Percentiles rank a stretch among this genome's conserved stretches.
Conservation (phyloP, 2,329 filamentous ascomycete species). For the Myriosclerotinia duriaeana region DNA sequence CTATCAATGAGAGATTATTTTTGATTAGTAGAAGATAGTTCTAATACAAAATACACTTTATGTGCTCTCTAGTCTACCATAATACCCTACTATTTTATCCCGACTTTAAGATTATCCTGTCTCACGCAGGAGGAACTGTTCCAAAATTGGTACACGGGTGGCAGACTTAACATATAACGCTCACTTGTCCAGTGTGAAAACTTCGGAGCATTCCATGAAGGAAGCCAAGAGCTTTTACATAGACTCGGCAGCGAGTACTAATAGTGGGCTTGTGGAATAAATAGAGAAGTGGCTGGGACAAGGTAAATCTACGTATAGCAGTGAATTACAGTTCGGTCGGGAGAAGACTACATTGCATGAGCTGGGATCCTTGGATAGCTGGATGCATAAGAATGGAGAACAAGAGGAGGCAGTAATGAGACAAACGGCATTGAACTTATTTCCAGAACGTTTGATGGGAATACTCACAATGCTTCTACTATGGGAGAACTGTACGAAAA, state of each 20-base stretch:
- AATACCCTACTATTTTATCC: slow-evolving; percentile 39
- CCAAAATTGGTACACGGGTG: slow-evolving; percentile 30
- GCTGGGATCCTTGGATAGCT: not conserved
- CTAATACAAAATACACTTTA: slow-evolving; percentile 46
- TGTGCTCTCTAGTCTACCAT: slow-evolving; percentile 45
- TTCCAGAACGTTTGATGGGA: not conserved
- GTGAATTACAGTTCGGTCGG: not conserved
- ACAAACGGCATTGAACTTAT: slow-evolving; percentile 1
- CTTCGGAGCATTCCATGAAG: not conserved
- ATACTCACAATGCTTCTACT: no score
- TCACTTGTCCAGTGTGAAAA: not conserved
- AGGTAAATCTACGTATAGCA: not conserved
- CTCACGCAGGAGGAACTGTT: slow-evolving; percentile 47
- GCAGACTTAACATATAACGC: not conserved
- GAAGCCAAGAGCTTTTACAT: slow-evolving; percentile 12
- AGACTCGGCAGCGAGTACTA: not conserved
- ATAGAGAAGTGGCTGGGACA: slow-evolving; percentile 5
- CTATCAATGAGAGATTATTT: no score
- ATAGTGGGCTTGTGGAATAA: not conserved
- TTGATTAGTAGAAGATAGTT: no score
- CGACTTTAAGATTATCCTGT: slow-evolving; percentile 49
- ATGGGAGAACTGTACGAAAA: no score
- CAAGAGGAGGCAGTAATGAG: not conserved
- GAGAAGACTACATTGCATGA: not conserved
- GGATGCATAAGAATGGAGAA: not conserved